These are phyloP conservation scores for Paecilomyces niveus DNA, from an alignment of 2,329 filamentous ascomycete genomes.

Conservation along the genomic window DNA sequence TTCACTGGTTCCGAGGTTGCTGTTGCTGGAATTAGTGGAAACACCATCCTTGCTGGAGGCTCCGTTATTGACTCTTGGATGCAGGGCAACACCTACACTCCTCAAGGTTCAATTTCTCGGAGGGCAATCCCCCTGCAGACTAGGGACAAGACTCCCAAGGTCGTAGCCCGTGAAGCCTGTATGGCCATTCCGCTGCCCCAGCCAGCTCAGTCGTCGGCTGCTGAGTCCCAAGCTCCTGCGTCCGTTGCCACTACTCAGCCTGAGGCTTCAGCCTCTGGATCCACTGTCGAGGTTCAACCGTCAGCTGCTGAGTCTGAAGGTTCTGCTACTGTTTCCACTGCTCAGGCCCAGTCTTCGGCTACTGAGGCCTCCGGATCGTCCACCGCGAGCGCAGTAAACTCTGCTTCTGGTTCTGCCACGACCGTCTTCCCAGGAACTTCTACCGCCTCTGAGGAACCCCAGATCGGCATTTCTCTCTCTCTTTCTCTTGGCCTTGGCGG, in stretches of 20 bases:
- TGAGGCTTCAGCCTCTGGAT: conserved; percentile 4
- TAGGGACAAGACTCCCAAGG: not conserved
- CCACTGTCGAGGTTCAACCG: conserved; percentile 2
- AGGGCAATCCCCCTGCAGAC: not conserved
- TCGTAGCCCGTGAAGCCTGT: not conserved
- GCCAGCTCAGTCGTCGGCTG: conserved; percentile 7
- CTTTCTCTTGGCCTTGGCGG: not conserved
- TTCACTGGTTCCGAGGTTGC: conserved; percentile 64
- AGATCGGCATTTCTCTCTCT: not conserved
- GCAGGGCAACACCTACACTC: conserved; percentile 68
- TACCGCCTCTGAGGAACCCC: not conserved
- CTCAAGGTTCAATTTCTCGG: conserved; percentile 3
- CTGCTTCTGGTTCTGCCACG: not conserved
- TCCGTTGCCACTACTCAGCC: conserved; percentile 2
- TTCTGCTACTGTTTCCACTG: not conserved
- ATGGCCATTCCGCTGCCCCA: not conserved
- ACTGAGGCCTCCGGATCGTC: not conserved
- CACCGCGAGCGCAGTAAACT: not conserved
- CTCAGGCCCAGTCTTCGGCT: not conserved
- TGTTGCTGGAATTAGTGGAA: conserved; percentile 52
- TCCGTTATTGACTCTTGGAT: conserved; percentile 63
- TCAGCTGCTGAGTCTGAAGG: not conserved
- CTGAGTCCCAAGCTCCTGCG: conserved; percentile 7
- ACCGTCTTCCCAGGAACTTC: too few relatives aligned
- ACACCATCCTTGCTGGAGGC: conserved; percentile 61